Evolutionary conservation across 1,284 basidiomycete species (phyloP).

Genomic region (Cryptococcus neoformans): DNA sequence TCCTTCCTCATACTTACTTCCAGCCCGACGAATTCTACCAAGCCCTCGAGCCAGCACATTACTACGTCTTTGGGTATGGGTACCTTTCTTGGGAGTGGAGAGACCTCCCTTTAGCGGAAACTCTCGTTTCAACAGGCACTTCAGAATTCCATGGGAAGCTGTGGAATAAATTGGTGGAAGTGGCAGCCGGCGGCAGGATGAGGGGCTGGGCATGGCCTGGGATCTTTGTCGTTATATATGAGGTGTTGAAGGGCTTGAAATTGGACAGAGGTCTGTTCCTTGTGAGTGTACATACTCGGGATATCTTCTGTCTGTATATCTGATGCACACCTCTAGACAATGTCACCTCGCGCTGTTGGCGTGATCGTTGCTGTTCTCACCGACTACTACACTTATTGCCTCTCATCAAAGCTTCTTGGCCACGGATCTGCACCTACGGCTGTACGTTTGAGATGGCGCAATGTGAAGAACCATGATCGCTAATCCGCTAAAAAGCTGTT

Average conservation of each 20-base stretch:
- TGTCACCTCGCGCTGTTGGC: slow-evolving; percentile 54
- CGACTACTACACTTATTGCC: slow-evolving; percentile 67
- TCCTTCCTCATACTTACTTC: slow-evolving; percentile 81
- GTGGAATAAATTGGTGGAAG: slow-evolving; percentile 13
- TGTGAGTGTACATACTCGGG: slow-evolving; percentile 50
- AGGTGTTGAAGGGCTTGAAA: slow-evolving; percentile 59
- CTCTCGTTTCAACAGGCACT: not conserved
- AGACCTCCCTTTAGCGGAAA: slow-evolving; percentile 44
- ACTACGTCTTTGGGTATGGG: slow-evolving; percentile 85
- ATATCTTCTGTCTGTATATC: not conserved
- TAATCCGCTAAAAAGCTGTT: slow-evolving; percentile 57
- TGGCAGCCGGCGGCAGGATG: slow-evolving; percentile 26
- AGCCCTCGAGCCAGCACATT: slow-evolving; percentile 87
- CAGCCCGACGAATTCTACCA: slow-evolving; percentile 99
- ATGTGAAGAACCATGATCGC: no score
- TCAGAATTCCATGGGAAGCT: not conserved
- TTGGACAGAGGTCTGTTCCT: slow-evolving; percentile 58
- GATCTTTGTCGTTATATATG: slow-evolving; percentile 75
- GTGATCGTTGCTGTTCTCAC: slow-evolving; percentile 75
- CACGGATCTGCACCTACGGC: slow-evolving; percentile 59
- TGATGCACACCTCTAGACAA: no score
- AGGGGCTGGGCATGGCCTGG: slow-evolving; percentile 45
- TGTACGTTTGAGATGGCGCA: slow-evolving; percentile 54
- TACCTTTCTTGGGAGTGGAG: slow-evolving; percentile 97
- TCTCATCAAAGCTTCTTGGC: slow-evolving; percentile 64